These are phyloP conservation scores for Rubia tinctorum DNA, from an alignment of 305 asterid genomes.

Conservation along the genomic window DNA sequence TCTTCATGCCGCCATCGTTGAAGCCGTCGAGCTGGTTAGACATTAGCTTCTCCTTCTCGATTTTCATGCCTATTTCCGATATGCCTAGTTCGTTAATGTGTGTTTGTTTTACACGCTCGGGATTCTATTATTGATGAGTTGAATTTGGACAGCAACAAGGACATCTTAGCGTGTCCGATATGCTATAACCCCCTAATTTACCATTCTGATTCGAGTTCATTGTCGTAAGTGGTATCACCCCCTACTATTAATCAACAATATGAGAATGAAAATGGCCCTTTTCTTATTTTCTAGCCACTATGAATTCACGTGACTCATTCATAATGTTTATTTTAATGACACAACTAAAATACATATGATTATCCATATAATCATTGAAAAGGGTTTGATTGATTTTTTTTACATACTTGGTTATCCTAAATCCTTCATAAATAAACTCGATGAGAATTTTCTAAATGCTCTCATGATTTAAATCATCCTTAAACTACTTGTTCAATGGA, in stretches of 20 bases:
- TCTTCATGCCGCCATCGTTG: conserved; percentile 36
- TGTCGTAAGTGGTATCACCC: conserved; percentile 43
- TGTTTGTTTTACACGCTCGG: conserved; percentile 31
- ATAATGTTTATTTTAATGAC: not conserved
- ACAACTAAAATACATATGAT: no score
- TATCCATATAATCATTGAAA: no score
- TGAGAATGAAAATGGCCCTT: not conserved
- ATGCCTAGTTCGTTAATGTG: no score
- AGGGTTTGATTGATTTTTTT: no score
- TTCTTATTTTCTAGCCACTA: not conserved
- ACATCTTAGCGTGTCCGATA: conserved; percentile 73
- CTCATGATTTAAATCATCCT: no score
- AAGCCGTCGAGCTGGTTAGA: conserved; percentile 44
- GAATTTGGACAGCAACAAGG: conserved; percentile 38
- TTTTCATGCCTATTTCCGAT: no score
- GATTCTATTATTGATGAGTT: conserved; percentile 43
- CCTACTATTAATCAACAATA: not conserved
- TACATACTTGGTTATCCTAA: no score
- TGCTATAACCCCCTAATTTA: conserved; percentile 51
- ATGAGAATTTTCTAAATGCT: no score
- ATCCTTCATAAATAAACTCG: no score
- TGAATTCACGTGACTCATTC: not conserved
- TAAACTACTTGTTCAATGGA: no score
- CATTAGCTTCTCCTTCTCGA: conserved; percentile 14
- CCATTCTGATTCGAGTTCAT: conserved; percentile 32